Evolutionary conservation across 129 eudicot genomes (phyloP).

Genomic region (Pulicaria dysenterica): DNA sequence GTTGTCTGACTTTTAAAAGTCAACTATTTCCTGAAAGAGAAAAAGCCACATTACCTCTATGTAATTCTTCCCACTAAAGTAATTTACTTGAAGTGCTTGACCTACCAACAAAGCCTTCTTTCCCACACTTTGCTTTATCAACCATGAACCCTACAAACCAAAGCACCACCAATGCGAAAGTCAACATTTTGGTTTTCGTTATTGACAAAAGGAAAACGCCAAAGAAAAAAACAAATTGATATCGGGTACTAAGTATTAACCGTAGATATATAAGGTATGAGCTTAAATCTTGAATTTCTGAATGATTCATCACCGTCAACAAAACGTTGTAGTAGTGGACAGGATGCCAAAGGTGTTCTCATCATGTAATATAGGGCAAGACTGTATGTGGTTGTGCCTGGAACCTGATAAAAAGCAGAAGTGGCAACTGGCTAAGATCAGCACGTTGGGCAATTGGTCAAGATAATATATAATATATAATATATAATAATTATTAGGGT

Average conservation of each 20-base stretch:
- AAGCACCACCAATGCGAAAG: slow-evolving; percentile 11
- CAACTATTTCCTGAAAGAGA: not conserved
- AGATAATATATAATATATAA: too few species aligned
- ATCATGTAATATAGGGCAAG: slow-evolving; percentile 72
- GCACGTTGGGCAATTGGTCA: too few species aligned
- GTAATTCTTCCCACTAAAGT: slow-evolving; percentile 59
- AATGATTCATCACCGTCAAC: slow-evolving; percentile 71
- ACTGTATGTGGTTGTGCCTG: slow-evolving; percentile 52
- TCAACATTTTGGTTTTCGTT: not conserved
- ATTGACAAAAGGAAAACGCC: too few species aligned
- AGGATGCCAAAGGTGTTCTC: slow-evolving; percentile 51
- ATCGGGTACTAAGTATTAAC: slow-evolving; percentile 20
- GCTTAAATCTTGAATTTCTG: slow-evolving; percentile 73
- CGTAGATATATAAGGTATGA: slow-evolving; percentile 77
- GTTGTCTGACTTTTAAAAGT: not conserved
- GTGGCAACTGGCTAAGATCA: too few species aligned
- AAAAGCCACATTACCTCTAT: slow-evolving; percentile 51
- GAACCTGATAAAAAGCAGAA: slow-evolving; percentile 40
- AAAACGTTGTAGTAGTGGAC: slow-evolving; percentile 58
- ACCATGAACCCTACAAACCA: slow-evolving; percentile 62
- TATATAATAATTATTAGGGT: too few species aligned
- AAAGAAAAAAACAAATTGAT: too few species aligned
- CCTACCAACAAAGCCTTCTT: slow-evolving; percentile 69
- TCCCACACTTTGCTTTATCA: slow-evolving; percentile 76
- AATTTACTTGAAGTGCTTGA: slow-evolving; percentile 59